Base-by-base conservation (phyloP, 1,284 basidiomycete genomes). In the Hymenochaete sp. region DNA sequence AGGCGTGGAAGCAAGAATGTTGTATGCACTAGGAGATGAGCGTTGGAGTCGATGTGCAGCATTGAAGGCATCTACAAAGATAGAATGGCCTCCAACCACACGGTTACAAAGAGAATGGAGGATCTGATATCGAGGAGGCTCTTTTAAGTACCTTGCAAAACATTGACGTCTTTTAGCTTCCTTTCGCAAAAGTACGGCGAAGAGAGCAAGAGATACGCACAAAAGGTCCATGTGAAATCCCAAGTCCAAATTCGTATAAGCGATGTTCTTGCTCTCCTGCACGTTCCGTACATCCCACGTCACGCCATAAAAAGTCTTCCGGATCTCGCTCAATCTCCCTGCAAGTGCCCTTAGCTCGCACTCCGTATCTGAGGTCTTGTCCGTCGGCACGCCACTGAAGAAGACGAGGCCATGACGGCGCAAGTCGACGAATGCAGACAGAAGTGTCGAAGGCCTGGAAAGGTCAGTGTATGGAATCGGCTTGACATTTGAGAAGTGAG, bases 171-270 rank as follows among this genome's bases (percentile, higher is more conserved):
- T 19, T 18, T 29, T 9, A 18, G 2, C 5, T 28, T 6, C 44
- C 16, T 27, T 24, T 38, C 9, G 39, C 18, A 45, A 37, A 16
- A 18, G 38, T 38, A 14, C 25, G n/a, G 13, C n/a, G 22, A 29
- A 24, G 29, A 28, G 27, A 22, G 3, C n/a, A 11, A 4, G 13
- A 1, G 19, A 33, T 10, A 42, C 87, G 53, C 55, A 93, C 89
- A 87, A 63, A 0, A 96, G 66, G 65, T 98, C 93, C 85, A 93
- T 92, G 59, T 98, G 95, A 16, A 95, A 61, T 0, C 86, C 93
- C 2, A 98, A 71, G 55, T 90, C 77, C 14, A 96, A 70, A 61
- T 92, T 85, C 4, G 95, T 98, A 62, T 97, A 97, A 2, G 95
- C 95, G 50, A 98, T 91, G 63, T 98, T 98, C 54, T 75, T 78